These are phyloP conservation scores for Penicillium sclerotigenum DNA, from an alignment of 2,329 filamentous ascomycete species.

Conservation along the genomic window DNA sequence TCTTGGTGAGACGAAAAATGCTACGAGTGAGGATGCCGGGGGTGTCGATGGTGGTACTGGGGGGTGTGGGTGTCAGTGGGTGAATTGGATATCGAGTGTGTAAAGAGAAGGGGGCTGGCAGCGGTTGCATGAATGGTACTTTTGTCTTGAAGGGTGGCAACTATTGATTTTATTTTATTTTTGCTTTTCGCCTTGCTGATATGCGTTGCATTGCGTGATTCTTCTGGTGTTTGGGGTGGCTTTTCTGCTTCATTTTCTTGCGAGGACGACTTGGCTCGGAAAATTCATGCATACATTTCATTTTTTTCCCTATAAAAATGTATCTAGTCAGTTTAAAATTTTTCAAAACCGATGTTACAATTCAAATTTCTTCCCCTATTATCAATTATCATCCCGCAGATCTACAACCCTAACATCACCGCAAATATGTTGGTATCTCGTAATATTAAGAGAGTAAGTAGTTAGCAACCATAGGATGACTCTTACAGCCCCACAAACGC, in stretches of 20 bases:
- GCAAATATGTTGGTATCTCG: neutral
- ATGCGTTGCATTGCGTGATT: neutral
- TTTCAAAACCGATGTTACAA: neutral
- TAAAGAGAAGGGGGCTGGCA: neutral
- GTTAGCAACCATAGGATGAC: neutral
- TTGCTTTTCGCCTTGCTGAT: too few species aligned
- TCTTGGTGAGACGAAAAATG: constrained; percentile 1
- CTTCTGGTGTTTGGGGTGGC: neutral
- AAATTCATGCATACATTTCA: neutral
- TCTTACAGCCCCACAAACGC: neutral
- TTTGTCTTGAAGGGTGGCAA: neutral
- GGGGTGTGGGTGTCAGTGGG: constrained; percentile 60
- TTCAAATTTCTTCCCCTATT: neutral
- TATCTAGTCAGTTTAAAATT: neutral
- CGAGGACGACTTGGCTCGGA: neutral
- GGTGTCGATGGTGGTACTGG: constrained; percentile 60
- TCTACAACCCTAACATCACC: neutral
- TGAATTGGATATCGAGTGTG: constrained; percentile 46
- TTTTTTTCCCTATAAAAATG: too few species aligned
- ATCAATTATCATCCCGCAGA: too few species aligned
- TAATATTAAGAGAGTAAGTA: neutral
- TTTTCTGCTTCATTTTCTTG: constrained; percentile 1
- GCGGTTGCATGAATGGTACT: neutral
- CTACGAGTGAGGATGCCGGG: constrained; percentile 26
- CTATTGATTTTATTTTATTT: neutral